Percentiles rank a stretch among this genome's conserved stretches.
Conservation (phyloP, 2,329 filamentous ascomycete genomes). For the Fusarium praegraminearum region DNA sequence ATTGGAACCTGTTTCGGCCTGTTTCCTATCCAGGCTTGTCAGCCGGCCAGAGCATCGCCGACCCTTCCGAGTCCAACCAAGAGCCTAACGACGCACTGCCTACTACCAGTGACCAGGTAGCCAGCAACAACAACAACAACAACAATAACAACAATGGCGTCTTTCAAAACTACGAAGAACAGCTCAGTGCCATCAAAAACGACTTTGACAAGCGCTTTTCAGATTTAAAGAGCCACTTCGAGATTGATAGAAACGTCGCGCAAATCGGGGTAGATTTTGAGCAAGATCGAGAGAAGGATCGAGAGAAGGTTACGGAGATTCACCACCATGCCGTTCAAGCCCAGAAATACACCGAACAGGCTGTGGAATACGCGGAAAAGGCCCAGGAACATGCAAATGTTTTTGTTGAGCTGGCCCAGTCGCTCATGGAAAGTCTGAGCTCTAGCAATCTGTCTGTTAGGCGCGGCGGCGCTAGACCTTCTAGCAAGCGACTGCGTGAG, state of each 20-base stretch:
- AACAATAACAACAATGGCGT: not conserved
- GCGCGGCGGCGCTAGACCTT: not conserved
- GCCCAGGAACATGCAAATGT: not conserved
- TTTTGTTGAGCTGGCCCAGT: not conserved
- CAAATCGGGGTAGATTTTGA: not conserved
- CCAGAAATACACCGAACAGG: not conserved
- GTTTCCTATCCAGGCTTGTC: not conserved
- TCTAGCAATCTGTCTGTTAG: fast-evolving
- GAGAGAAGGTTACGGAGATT: not conserved
- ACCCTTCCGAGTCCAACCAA: not conserved
- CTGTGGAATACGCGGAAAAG: not conserved
- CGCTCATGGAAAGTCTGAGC: not conserved
- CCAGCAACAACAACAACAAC: not conserved
- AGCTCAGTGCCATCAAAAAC: not conserved
- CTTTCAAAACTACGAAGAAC: not conserved
- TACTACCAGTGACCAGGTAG: no score
- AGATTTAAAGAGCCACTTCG: not conserved
- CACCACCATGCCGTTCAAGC: not conserved
- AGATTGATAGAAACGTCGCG: not conserved
- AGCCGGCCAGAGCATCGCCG: not conserved
- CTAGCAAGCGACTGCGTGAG: not conserved
- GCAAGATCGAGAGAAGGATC: not conserved
- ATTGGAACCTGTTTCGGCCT: no score
- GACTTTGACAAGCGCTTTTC: not conserved
- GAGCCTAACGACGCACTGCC: not conserved